Evolutionary conservation across 2,329 filamentous ascomycete genomes (phyloP).

Genomic region (Cordyceps javanica): DNA sequence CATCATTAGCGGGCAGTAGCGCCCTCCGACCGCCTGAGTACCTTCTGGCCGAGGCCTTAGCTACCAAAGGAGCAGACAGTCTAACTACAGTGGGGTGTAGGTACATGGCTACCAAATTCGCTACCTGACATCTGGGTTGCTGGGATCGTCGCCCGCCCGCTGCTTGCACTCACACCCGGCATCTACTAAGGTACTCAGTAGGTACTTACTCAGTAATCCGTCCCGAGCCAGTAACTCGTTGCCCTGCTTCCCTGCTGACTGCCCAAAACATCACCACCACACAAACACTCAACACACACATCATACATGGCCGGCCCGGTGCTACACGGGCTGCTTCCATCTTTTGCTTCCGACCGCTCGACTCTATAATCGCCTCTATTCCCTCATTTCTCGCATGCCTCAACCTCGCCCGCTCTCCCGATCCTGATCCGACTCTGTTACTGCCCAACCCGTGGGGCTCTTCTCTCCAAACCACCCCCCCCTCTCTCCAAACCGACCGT

Average conservation of each 20-base stretch:
- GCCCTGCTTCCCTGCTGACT: slow-evolving; percentile 9
- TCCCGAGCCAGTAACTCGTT: background rate
- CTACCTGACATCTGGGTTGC: too few species aligned
- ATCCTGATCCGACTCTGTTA: background rate
- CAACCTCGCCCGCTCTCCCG: background rate
- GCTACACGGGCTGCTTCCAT: background rate
- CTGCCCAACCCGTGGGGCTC: background rate
- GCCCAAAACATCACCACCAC: slow-evolving; percentile 8
- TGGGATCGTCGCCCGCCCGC: too few species aligned
- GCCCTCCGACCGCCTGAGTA: too few species aligned
- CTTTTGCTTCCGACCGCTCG: background rate
- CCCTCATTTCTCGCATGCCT: background rate
- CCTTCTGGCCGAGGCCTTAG: too few species aligned
- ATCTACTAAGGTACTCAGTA: too few species aligned
- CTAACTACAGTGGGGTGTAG: too few species aligned
- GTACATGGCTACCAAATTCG: too few species aligned
- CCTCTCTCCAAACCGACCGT: background rate
- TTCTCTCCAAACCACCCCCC: background rate
- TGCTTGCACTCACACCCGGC: too few species aligned
- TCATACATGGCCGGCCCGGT: background rate
- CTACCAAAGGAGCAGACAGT: too few species aligned
- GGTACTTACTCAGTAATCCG: background rate
- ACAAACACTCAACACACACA: background rate
- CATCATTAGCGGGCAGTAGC: too few species aligned
- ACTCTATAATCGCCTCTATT: background rate